These are phyloP conservation scores for Gossypium turneri DNA, from an alignment of 345 rosid genomes.

Conservation along the genomic window DNA sequence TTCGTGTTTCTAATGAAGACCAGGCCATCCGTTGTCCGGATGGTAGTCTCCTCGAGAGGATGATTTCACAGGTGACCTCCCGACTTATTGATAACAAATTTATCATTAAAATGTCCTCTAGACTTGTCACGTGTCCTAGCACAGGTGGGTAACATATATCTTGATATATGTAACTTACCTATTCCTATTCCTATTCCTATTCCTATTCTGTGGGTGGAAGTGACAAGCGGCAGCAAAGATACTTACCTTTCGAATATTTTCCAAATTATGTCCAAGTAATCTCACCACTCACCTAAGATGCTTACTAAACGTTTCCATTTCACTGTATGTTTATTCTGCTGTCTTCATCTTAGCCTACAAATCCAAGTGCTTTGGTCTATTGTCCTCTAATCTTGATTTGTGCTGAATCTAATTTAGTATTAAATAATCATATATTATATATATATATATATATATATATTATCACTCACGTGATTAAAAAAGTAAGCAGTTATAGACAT, in stretches of 20 bases:
- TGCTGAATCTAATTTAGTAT: neutral
- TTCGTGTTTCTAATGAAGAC: too few species aligned
- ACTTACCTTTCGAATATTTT: neutral
- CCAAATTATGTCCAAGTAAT: neutral
- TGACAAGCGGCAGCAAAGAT: slow-evolving; percentile 3
- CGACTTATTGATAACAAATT: too few species aligned
- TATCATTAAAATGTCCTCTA: too few species aligned
- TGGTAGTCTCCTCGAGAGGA: too few species aligned
- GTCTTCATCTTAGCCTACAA: slow-evolving; percentile 18
- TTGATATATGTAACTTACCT: too few species aligned
- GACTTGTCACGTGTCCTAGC: too few species aligned
- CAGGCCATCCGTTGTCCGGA: too few species aligned
- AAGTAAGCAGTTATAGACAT: neutral
- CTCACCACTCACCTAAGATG: slow-evolving; percentile 7
- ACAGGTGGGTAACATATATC: too few species aligned
- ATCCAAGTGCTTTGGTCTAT: neutral
- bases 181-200: too few species aligned
- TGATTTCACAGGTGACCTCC: too few species aligned
- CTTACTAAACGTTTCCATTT: slow-evolving; percentile 4
- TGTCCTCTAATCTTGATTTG: neutral
- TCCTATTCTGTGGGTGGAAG: too few species aligned
- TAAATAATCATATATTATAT: neutral
- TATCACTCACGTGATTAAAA: neutral
- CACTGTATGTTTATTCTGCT: slow-evolving; percentile 8
- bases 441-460: neutral